A percentile compares a stretch with the other conserved stretches of the same genome.
Evolutionary conservation across 176 grass and related monocot genomes (phyloP).

Genomic region (Secale cereale): DNA sequence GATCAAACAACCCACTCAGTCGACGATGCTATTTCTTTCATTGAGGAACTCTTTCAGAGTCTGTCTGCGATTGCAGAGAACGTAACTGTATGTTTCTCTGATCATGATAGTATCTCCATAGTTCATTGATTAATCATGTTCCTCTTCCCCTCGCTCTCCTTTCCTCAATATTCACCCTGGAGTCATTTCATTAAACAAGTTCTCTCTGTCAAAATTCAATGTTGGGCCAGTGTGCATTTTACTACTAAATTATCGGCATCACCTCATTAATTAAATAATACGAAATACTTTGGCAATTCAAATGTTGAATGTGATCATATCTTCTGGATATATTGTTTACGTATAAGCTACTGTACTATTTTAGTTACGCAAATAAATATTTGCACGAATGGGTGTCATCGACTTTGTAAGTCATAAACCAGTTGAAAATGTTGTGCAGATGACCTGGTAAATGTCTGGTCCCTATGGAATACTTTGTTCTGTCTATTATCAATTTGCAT

Average conservation of each 20-base stretch:
- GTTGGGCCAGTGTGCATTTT: constrained; percentile 9
- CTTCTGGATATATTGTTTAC: not conserved
- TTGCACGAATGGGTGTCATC: not conserved
- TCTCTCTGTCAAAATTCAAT: constrained; percentile 15
- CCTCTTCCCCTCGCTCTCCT: too few species aligned
- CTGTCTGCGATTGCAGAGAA: constrained; percentile 40
- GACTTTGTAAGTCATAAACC: constrained; percentile 8
- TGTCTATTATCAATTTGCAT: constrained; percentile 19
- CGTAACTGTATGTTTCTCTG: constrained; percentile 38
- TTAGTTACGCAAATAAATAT: not conserved
- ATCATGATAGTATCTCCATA: constrained; percentile 21
- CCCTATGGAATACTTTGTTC: not conserved
- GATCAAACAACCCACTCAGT: constrained; percentile 53
- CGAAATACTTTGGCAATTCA: not conserved
- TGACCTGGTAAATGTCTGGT: not conserved
- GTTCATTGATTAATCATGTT: constrained; percentile 15
- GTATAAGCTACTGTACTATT: not conserved
- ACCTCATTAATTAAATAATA: not conserved
- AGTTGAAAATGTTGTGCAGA: constrained; percentile 6
- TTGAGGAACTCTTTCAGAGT: constrained; percentile 58
- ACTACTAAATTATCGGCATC: constrained; percentile 8
- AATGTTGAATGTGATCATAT: constrained; percentile 7
- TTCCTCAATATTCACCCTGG: too few species aligned
- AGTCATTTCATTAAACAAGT: not conserved
- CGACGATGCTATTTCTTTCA: constrained; percentile 58